Evolutionary conservation across 306 rosid genomes (phyloP).

Genomic region (Prunus fruticosa): DNA sequence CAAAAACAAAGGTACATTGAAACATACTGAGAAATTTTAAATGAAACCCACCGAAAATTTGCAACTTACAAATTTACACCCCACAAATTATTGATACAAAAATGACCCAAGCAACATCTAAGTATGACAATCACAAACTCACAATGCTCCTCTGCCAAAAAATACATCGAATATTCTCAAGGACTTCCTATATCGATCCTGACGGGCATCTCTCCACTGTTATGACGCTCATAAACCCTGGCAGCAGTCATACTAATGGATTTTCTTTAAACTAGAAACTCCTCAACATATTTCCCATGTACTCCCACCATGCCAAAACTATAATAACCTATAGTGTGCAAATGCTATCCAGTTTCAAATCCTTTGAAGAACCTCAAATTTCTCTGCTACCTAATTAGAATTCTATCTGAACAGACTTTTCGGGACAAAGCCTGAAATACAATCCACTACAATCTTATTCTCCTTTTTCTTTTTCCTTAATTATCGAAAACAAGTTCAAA

Average conservation of each 20-base stretch:
- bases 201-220: background rate
- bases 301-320: background rate
- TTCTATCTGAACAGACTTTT: background rate
- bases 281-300: background rate
- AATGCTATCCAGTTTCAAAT: background rate
- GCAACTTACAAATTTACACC: no score
- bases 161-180: no score
- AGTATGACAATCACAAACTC: no score
- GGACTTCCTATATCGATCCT: background rate
- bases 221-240: background rate
- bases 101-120: no score
- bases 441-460: background rate
- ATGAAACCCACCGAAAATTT: no score
- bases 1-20: no score
- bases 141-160: no score
- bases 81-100: no score
- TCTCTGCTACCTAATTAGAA: background rate
- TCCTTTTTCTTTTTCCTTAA: background rate
- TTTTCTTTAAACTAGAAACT: background rate
- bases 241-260: background rate
- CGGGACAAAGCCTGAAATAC: background rate
- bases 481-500: background rate
- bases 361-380: background rate
- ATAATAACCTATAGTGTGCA: background rate
- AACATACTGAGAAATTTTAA: no score